Percentiles rank a stretch among this genome's conserved stretches.
Conservation (phyloP, 2,329 filamentous ascomycete genomes). For the Verticillium dahliae region DNA sequence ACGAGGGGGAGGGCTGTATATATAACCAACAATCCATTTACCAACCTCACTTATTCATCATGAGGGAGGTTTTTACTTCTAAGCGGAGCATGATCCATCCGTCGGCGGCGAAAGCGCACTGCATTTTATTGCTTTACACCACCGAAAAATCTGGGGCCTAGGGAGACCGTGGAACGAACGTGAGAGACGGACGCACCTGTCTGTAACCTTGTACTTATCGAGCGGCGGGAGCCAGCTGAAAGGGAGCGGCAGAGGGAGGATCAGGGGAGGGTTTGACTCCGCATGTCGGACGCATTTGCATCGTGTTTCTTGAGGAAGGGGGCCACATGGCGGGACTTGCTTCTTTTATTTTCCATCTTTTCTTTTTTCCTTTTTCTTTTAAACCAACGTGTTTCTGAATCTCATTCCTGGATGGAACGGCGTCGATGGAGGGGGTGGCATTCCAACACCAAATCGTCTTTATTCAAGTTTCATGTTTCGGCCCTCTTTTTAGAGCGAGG, state of each 20-base stretch:
- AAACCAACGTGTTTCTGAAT: background rate
- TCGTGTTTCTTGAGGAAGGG: background rate
- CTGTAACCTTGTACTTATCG: background rate
- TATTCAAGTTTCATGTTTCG: background rate
- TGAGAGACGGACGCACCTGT: background rate
- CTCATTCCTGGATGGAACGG: background rate
- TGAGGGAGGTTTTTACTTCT: background rate
- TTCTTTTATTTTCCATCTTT: background rate
- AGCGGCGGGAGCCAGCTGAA: background rate
- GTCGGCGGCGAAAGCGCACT: background rate
- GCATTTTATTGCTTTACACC: background rate
- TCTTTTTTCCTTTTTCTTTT: background rate
- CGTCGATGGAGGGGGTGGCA: background rate
- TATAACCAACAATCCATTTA: background rate
- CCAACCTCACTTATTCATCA: background rate
- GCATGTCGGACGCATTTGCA: background rate
- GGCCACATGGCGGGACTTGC: background rate
- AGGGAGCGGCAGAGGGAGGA: background rate
- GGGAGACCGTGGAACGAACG: background rate
- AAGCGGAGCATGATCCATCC: background rate
- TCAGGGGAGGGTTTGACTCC: background rate
- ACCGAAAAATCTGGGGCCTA: background rate
- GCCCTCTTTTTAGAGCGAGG: background rate
- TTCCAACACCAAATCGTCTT: background rate
- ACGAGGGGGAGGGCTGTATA: background rate